phyloP scores from a whole-genome alignment of 768 basidiomycete species.

The Pleurotus sapidus region DNA sequence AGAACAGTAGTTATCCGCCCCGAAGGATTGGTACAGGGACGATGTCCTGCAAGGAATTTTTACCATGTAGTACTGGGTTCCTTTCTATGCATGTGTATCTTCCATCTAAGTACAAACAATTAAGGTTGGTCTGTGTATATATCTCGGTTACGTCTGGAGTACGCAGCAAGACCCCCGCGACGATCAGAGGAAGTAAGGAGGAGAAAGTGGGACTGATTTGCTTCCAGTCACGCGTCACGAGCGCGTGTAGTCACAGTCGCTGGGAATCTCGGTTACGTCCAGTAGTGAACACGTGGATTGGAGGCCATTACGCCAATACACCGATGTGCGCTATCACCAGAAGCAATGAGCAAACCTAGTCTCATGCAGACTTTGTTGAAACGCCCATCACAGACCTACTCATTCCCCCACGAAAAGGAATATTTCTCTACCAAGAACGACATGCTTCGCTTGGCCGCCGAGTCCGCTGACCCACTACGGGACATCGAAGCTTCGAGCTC shows the following conservation, averaged over 20 bases:
- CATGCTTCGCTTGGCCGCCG: slow-evolving; percentile 49
- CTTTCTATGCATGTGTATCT: neutral
- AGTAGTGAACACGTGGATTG: too few relatives aligned
- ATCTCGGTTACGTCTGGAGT: too few relatives aligned
- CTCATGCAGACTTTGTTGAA: slow-evolving; percentile 60
- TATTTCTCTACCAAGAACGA: slow-evolving; percentile 52
- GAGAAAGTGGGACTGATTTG: too few relatives aligned
- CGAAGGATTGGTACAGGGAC: too few relatives aligned
- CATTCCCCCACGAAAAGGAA: slow-evolving; percentile 37
- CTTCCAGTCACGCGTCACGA: too few relatives aligned
- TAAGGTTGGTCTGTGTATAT: neutral
- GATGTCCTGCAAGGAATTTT: neutral
- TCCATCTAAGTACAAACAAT: neutral
- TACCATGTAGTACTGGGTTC: neutral
- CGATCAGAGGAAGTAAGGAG: neutral
- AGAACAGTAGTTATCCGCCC: slow-evolving; percentile 17
- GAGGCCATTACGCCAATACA: too few relatives aligned
- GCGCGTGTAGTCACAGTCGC: too few relatives aligned
- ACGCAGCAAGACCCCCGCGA: neutral
- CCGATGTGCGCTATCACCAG: slow-evolving; percentile 13
- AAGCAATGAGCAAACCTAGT: slow-evolving; percentile 55
- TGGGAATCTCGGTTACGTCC: too few relatives aligned
- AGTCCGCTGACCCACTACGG: slow-evolving; percentile 11
- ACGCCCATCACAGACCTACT: slow-evolving; percentile 63
- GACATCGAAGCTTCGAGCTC: neutral